Evolutionary conservation across 306 rosid species (phyloP).

Genomic region (Vigna hirtella): DNA sequence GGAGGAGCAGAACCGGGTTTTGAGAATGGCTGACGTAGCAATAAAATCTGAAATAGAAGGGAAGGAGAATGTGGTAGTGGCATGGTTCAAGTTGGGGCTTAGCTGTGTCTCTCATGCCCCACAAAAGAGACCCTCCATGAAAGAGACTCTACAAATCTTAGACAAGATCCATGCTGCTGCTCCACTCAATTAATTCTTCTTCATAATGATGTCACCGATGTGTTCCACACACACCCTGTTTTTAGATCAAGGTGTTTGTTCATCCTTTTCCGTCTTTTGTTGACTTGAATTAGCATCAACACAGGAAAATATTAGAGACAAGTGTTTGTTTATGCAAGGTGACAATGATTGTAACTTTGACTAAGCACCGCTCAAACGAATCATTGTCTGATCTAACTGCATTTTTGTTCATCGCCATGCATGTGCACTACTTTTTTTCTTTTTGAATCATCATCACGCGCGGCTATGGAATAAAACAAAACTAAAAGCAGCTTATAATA

Average conservation of each 20-base stretch:
- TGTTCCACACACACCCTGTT: constrained; percentile 38
- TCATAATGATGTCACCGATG: constrained; percentile 33
- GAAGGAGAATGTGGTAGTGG: constrained; percentile 59
- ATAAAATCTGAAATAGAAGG: constrained; percentile 67
- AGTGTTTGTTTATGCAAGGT: constrained; percentile 30
- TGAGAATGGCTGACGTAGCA: constrained; percentile 66
- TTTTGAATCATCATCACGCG: constrained; percentile 21
- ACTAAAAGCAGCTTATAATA: background rate
- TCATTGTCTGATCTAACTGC: constrained; percentile 41
- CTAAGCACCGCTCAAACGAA: constrained; percentile 18
- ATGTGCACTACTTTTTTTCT: background rate
- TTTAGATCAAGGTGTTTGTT: constrained; percentile 32
- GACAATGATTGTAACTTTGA: constrained; percentile 35
- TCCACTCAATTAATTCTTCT: constrained; percentile 29
- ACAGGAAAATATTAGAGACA: constrained; percentile 33
- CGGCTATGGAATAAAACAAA: background rate
- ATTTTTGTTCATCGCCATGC: constrained; percentile 20
- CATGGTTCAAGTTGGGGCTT: constrained; percentile 73
- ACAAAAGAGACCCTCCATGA: constrained; percentile 88
- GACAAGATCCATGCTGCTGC: constrained; percentile 47
- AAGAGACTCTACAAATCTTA: constrained; percentile 75
- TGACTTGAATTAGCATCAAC: constrained; percentile 48
- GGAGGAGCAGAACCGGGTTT: constrained; percentile 65
- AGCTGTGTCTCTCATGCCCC: constrained; percentile 68
- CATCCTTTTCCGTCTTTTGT: constrained; percentile 29